Evolutionary conservation across 768 basidiomycete species (phyloP), one percentile per base, ranked within the genome.

Genomic region (Suillus subluteus): DNA sequence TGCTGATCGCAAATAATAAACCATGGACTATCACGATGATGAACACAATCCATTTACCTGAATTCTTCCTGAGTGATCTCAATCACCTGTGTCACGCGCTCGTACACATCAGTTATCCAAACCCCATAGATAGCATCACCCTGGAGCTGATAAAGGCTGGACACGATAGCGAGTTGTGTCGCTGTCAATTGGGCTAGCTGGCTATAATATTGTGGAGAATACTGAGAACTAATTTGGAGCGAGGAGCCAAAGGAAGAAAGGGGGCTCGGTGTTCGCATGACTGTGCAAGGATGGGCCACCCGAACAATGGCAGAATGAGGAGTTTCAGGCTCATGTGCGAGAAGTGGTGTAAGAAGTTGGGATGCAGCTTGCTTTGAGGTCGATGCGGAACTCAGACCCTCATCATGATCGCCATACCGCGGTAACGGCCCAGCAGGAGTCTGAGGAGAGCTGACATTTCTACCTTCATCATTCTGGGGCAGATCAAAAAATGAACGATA

Each of bases 161-260:
- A 67, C 65, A 72, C 74, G 41, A 65, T 75, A 0, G 62, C 58
- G 40, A 68, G 67, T 35, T 43, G 73, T 21, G 63, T 73, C 35
- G 76, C 75, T 52, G 68, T 69, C 32, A 75, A 76, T 35, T 37
- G 52, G 35, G 30, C 69, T 38, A 73, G 65, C 21, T 61, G 59
- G 69, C 61, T 21, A 70, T n/a, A 32, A 37, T 6, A 50, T 43
- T 55, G 23, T 65, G 37, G 52, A 26, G 26, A 12, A 37, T 23
- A 26, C 26, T 32, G 32, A 48, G 26, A 52, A 26, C 37, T 30
- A 37, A 40, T 63, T 8, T 18, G 59, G 5, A 61, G 41, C 41
- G 41, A 61, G 3, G 40, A 32, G 12, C 30, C 41, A 26, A 61
- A 43, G 16, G 59, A 43, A 43, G 26, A 43, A 43, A 43, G 59